These are phyloP conservation scores for Plantago coronopus DNA, from an alignment of 305 asterid species.

Conservation along the genomic window DNA sequence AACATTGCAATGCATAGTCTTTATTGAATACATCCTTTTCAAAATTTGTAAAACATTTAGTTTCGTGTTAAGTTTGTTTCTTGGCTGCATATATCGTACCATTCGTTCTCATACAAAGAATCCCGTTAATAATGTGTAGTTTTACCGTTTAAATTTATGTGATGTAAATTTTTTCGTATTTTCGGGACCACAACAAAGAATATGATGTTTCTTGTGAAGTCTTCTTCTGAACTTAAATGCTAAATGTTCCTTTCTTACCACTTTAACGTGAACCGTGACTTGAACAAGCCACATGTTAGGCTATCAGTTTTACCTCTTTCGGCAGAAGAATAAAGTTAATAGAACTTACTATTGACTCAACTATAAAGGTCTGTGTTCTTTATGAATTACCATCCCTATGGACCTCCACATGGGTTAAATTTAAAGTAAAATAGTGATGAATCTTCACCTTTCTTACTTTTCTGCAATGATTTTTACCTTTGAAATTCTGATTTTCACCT, in stretches of 20 bases:
- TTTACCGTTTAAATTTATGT: no score
- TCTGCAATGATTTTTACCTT: neutral
- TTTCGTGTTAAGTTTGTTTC: no score
- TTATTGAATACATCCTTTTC: no score
- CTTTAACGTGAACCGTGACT: slow-evolving; percentile 5
- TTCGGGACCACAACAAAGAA: neutral
- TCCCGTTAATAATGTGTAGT: no score
- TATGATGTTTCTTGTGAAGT: slow-evolving; percentile 1
- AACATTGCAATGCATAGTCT: no score
- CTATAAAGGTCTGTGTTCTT: slow-evolving; percentile 5
- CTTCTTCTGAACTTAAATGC: no score
- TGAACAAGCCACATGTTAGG: slow-evolving; percentile 4
- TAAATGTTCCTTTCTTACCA: slow-evolving; percentile 2
- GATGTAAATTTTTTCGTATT: neutral
- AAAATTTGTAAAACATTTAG: no score
- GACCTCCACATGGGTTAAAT: neutral
- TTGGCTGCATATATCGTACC: no score
- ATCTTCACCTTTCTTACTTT: neutral
- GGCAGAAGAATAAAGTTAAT: slow-evolving; percentile 7
- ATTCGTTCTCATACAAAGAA: no score
- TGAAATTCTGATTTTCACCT: neutral
- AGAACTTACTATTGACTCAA: neutral
- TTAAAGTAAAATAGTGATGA: neutral
- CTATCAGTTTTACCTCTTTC: neutral
- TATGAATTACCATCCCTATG: slow-evolving; percentile 7